Base-by-base conservation (phyloP, 1,284 basidiomycete species). In the Moesziomyces parantarcticus region DNA sequence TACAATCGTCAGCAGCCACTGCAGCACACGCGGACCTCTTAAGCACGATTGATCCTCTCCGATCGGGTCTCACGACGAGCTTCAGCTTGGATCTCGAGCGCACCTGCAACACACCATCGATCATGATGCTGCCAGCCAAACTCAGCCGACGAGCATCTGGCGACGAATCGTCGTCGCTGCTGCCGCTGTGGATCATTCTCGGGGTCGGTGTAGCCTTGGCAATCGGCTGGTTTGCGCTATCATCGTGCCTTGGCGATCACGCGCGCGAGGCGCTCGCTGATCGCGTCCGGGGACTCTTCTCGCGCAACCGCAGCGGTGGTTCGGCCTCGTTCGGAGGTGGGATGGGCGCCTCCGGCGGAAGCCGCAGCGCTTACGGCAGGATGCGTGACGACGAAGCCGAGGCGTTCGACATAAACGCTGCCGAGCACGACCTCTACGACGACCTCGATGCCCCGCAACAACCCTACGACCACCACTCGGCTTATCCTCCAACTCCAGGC, bases 101-200 rank as follows among this genome's bases (percentile, higher is more conserved):
- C 14, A 7, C 16, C 13, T 18, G 6, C 34, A 36, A 5, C 11
- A 64, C 55, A 51, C 47, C 56, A 21, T 65, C 48, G 21, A 50
- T n/a, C 13, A n/a, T 23, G 16, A 9, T n/a, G 25, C 20, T 25
- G 16, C 49, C 21, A 13, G 13, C 34, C 6, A 40, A 43, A 14
- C 21, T 67, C 18, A 26, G 26, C 34, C 45, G 26, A 20, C 45
- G 64, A 40, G 58, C 54, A 14, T 55, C 58, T 10, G 52, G 52
- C 3, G 61, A 60, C 20, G 70, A 73, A 21, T 58, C 61, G 0
- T 62, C 71, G 5, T 66, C 65, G 10, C 62, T 74, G 6, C 21
- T 74, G 6, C 71, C 66, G 42, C 66, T 74, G 20, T 69, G 66
- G 61, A 74, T 74, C 61, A 66, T 74, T 21, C 66, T 74, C 20